Conservation (phyloP, 768 basidiomycete genomes). For the Termitomyces eurrhizus region DNA sequence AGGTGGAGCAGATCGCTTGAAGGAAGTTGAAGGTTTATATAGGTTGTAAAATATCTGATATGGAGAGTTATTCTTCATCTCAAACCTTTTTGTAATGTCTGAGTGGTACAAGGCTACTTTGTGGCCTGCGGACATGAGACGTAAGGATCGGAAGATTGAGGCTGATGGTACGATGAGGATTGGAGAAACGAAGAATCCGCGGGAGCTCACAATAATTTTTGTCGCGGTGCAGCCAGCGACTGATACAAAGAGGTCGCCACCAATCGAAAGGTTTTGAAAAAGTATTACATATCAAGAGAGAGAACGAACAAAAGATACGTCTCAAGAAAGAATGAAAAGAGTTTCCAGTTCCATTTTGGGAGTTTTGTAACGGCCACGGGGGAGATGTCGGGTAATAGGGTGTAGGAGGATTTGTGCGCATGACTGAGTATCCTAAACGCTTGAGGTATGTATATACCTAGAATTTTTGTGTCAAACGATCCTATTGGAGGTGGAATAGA, state of each 20-base stretch:
- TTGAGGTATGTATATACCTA: constrained; percentile 93
- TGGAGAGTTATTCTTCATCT: constrained; percentile 36
- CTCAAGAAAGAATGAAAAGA: constrained; percentile 27
- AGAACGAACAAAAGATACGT: constrained; percentile 30
- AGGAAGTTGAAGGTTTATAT: constrained; percentile 88
- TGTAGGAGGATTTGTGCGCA: constrained; percentile 46
- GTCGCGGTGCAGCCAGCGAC: constrained; percentile 43
- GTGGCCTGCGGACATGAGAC: constrained; percentile 72
- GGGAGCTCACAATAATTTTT: constrained; percentile 47
- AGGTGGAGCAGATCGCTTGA: constrained; percentile 71
- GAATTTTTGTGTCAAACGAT: not conserved
- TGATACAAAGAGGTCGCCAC: constrained; percentile 61
- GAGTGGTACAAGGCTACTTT: constrained; percentile 38
- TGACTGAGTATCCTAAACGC: constrained; percentile 87
- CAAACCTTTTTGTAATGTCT: constrained; percentile 15
- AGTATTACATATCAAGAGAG: constrained; percentile 28
- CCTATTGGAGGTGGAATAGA: not conserved
- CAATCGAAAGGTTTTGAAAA: constrained; percentile 41
- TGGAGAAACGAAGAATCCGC: not conserved
- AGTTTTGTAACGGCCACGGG: constrained; percentile 20
- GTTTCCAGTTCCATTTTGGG: constrained; percentile 4
- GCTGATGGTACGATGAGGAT: constrained; percentile 34
- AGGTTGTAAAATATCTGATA: constrained; percentile 87
- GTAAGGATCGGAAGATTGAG: constrained; percentile 62
- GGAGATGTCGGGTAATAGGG: constrained; percentile 36